Percentiles rank a stretch among this genome's conserved stretches.
Conservation (phyloP, 768 basidiomycete genomes). For the Russula abietina region DNA sequence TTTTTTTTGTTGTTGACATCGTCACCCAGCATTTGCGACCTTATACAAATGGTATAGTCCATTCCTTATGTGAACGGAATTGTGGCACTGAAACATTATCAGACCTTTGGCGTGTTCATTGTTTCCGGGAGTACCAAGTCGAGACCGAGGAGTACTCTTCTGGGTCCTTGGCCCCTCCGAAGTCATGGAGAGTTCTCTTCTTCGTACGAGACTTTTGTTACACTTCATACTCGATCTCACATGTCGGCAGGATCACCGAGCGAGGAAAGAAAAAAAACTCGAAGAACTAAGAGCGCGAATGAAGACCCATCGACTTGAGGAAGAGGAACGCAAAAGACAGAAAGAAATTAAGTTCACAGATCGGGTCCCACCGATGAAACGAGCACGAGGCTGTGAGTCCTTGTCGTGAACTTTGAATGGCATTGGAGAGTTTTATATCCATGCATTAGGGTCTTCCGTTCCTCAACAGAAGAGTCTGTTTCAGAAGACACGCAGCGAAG, state of each 20-base stretch:
- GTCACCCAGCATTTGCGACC: slow-evolving; percentile 19
- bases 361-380: slow-evolving; percentile 59
- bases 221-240: slow-evolving; percentile 17
- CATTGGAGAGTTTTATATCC: slow-evolving; percentile 19
- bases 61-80: neutral
- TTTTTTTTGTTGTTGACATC: slow-evolving; percentile 8
- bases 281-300: slow-evolving; percentile 58
- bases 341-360: slow-evolving; percentile 72
- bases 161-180: neutral
- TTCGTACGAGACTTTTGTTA: slow-evolving; percentile 20
- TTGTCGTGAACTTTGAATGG: slow-evolving; percentile 7
- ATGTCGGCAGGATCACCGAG: slow-evolving; percentile 33
- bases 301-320: slow-evolving; percentile 60
- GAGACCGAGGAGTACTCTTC: slow-evolving; percentile 12
- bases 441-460: slow-evolving; percentile 36
- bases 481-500: slow-evolving; percentile 69
- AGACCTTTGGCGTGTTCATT: slow-evolving; percentile 26
- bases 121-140: slow-evolving; percentile 11
- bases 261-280: slow-evolving; percentile 56
- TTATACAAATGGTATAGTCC: slow-evolving; percentile 24
- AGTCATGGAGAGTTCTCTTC: slow-evolving; percentile 22
- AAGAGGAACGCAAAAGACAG: slow-evolving; percentile 70
- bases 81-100: slow-evolving; percentile 1
- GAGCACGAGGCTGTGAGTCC: slow-evolving; percentile 50
- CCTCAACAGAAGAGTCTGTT: slow-evolving; percentile 60